phyloP scores from a whole-genome alignment of 345 rosid genomes.

The Leavenworthia alabamica region DNA sequence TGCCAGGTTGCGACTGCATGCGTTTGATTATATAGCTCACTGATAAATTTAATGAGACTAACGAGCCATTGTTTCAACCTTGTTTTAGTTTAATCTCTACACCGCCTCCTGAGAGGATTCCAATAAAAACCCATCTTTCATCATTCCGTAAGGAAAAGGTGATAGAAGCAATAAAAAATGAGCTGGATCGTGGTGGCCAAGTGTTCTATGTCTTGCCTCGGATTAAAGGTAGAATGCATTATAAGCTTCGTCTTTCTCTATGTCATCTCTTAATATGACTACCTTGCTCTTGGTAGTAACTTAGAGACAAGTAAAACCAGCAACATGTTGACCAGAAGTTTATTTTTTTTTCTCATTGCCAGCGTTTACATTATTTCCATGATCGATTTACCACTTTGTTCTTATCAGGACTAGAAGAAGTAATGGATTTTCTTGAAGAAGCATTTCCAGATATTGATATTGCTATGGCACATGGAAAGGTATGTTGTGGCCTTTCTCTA shows the following conservation, averaged over 20 bases:
- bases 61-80: slow-evolving; percentile 7
- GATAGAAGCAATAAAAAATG: no score
- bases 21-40: neutral
- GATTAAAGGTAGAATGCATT: slow-evolving; percentile 59
- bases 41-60: slow-evolving; percentile 11
- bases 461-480: slow-evolving; percentile 96
- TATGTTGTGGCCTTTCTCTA: slow-evolving; percentile 25
- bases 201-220: no score
- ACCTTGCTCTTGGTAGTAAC: no score
- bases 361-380: neutral
- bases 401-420: slow-evolving; percentile 80
- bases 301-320: slow-evolving; percentile 5
- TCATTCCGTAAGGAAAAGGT: no score
- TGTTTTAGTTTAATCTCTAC: slow-evolving; percentile 77
- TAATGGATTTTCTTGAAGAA: slow-evolving; percentile 62
- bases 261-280: no score
- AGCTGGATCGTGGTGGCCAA: no score
- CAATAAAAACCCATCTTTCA: no score
- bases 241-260: neutral
- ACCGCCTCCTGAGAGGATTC: slow-evolving; percentile 97
- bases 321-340: neutral
- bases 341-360: neutral
- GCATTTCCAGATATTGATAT: slow-evolving; percentile 67
- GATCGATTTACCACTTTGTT: slow-evolving; percentile 12
- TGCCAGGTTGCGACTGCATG: no score